Evolutionary conservation across 768 basidiomycete species (phyloP).

Genomic region (Pholiota microspora): DNA sequence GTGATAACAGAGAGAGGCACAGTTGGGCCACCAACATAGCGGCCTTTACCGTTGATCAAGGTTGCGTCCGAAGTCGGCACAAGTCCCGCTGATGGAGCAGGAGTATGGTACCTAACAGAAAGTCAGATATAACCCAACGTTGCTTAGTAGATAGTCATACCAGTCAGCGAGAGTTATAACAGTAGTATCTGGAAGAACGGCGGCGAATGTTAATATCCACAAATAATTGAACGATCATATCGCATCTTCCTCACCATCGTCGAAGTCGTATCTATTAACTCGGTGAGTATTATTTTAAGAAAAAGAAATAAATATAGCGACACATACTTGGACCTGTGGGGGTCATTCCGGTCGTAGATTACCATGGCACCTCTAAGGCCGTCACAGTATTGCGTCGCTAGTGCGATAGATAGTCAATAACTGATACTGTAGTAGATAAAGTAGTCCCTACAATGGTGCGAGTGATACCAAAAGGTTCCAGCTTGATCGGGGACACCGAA

Average conservation of each 20-base stretch:
- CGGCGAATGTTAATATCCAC: neutral
- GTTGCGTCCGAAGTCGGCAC: constrained; percentile 31
- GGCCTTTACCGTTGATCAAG: constrained; percentile 51
- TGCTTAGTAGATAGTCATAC: constrained; percentile 16
- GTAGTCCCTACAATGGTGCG: constrained; percentile 30
- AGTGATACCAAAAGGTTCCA: constrained; percentile 47
- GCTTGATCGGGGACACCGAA: constrained; percentile 30
- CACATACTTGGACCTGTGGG: constrained; percentile 24
- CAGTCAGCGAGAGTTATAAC: constrained; percentile 41
- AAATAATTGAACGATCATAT: constrained; percentile 18
- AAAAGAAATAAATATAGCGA: no score
- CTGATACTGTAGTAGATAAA: no score
- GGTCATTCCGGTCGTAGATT: constrained; percentile 41
- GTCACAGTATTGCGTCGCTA: constrained; percentile 53
- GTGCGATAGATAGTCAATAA: no score
- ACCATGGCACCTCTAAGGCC: constrained; percentile 50
- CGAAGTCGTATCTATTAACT: constrained; percentile 37
- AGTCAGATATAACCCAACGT: neutral
- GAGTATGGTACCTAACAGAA: constrained; percentile 27
- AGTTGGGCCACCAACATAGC: constrained; percentile 33
- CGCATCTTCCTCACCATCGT: constrained; percentile 16
- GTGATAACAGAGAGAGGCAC: constrained; percentile 35
- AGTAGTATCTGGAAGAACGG: constrained; percentile 31
- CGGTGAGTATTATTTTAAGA: no score
- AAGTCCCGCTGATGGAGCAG: constrained; percentile 24